Conservation (phyloP, 2,329 filamentous ascomycete genomes). For the Metarhizium humberi region DNA sequence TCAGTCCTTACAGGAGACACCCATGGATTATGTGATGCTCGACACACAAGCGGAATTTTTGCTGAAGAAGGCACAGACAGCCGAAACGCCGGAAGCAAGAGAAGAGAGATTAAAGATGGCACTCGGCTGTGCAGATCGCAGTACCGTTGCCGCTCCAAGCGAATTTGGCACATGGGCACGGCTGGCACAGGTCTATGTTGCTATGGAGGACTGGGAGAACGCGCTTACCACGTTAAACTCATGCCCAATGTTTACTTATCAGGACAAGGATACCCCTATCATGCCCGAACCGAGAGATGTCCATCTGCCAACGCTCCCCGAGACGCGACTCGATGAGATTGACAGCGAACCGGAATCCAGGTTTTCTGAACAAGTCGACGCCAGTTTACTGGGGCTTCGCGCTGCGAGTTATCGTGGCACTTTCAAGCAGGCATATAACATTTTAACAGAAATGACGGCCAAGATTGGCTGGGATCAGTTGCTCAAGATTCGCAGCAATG, state of each 20-base stretch:
- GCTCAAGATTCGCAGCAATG: conserved; percentile 86
- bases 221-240: conserved; percentile 93
- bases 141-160: conserved; percentile 88
- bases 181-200: conserved; percentile 86
- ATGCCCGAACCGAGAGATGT: conserved; percentile 91
- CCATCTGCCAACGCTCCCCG: conserved; percentile 74
- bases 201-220: conserved; percentile 92
- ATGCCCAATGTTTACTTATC: conserved; percentile 99
- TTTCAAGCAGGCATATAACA: conserved; percentile 87
- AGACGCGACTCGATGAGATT: conserved; percentile 90
- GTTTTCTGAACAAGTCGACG: conserved; percentile 78
- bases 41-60: conserved; percentile 92
- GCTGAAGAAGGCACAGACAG: conserved; percentile 64
- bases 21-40: conserved; percentile 96
- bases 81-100: conserved; percentile 43
- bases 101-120: conserved; percentile 73
- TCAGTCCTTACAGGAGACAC: conserved; percentile 78
- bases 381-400: conserved; percentile 74
- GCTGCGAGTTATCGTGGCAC: conserved; percentile 90
- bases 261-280: conserved; percentile 90
- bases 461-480: conserved; percentile 98
- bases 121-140: conserved; percentile 85
- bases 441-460: conserved; percentile 90
- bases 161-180: conserved; percentile 97
- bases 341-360: conserved; percentile 80